Evolutionary conservation across 495 filamentous ascomycete genomes (phyloP), one percentile per base, ranked within the genome.

Genomic region (Mycothermus thermophilus): DNA sequence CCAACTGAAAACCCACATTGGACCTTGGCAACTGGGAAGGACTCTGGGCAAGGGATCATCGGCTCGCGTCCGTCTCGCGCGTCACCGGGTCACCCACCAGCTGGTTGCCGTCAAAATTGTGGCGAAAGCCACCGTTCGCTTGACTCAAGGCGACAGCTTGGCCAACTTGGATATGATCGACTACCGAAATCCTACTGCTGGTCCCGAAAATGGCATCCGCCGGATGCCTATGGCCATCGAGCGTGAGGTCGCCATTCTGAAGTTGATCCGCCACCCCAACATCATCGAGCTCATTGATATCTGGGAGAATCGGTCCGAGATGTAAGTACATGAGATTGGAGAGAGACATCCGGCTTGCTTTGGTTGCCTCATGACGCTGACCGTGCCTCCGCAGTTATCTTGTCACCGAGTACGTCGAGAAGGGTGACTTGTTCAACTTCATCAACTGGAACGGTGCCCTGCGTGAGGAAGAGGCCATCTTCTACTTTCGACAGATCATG

Each of bases 21-120:
- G 87, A 2, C 86, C 88, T 46, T 97, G 92, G 92, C 69, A 83
- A 32, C 59, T 97, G 12, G 90, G 90, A 6, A 79, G 74, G 50
- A 87, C 79, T 1, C 63, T 97, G 30, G 90, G 90, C 0, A 75
- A 79, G 38, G 90, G 90, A 6, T 77, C 85, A 0, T 86, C 82
- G 35, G 85, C 81, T 3, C 68, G 81, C 5, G 92, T 97, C 7
- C 70, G 90, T 31, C 52, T 84, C 30, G 88, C 84, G 1, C 75
- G 77, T 39, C 85, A 97, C 58, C 68, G 66, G 12, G 54, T 66
- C 10, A 85, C 82, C 0, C 69, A 78, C 3, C 72, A 92, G 40
- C 63, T 77, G 18, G 90, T 83, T 8, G 90, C 92, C 5, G 74
- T 93, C 54, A 97, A 97, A 67, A 94, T 97, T 40, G 78, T 97